Conservation (phyloP, 2,329 filamentous ascomycete species). For the Ophiostoma quercus region DNA sequence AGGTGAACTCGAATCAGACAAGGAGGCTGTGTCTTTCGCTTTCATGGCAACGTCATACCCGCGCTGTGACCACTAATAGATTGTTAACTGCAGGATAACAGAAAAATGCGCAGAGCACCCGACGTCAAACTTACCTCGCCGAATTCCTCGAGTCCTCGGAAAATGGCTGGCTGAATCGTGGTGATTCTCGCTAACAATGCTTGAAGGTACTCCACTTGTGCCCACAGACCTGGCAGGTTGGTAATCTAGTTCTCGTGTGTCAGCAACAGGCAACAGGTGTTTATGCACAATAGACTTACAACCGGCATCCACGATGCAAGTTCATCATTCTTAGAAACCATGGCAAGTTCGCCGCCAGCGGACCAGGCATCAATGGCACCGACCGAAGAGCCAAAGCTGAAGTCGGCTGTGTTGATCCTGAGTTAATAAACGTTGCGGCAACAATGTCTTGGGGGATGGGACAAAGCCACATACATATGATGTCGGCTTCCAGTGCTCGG, state of each 20-base stretch:
- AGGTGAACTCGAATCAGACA: not conserved
- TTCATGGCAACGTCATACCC: not conserved
- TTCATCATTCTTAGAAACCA: constrained; percentile 23
- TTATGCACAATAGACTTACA: constrained; percentile 10
- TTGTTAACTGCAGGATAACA: not conserved
- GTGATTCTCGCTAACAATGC: not conserved
- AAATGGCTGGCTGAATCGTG: not conserved
- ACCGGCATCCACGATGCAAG: constrained; percentile 24
- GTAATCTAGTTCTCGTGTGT: not conserved
- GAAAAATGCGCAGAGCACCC: not conserved
- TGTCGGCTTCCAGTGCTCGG: constrained; percentile 3
- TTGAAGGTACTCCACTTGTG: not conserved
- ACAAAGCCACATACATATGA: not conserved
- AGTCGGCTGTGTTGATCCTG: constrained; percentile 18
- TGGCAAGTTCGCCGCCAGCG: constrained; percentile 11
- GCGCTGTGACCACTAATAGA: not conserved
- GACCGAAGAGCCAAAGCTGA: constrained; percentile 19
- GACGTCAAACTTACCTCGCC: not conserved
- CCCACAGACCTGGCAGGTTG: not conserved
- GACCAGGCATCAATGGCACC: constrained; percentile 21
- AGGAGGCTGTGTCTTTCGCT: not conserved
- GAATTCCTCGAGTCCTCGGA: not conserved
- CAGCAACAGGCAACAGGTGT: not conserved
- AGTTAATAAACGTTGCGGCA: not conserved
- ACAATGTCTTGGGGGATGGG: not conserved